phyloP scores from a whole-genome alignment of 768 basidiomycete genomes.

The Serendipita sp. region DNA sequence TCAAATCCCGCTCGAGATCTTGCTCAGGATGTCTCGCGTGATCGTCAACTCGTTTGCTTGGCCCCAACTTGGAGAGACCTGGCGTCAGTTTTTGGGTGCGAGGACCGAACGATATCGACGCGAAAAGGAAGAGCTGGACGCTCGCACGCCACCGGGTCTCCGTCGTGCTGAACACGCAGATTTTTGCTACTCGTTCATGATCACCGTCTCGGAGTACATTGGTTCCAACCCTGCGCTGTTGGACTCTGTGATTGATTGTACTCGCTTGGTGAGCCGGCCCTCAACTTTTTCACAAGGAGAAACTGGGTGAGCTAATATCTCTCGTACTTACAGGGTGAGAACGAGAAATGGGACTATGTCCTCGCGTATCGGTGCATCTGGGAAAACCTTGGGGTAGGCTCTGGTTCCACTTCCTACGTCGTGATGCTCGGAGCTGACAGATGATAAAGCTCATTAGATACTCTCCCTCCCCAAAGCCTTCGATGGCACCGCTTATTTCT shows the following conservation, averaged over 20 bases:
- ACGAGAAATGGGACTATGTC: constrained; percentile 1
- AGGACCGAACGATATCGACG: not conserved
- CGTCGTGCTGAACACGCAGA: not conserved
- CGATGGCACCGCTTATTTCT: not conserved
- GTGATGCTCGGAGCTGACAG: not conserved
- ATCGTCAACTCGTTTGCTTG: constrained; percentile 4
- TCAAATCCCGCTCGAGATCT: not conserved
- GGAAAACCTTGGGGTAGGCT: not conserved
- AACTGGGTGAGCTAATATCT: not conserved
- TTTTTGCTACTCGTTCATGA: constrained; percentile 4
- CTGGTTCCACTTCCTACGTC: not conserved
- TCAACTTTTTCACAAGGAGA: not conserved
- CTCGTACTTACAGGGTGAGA: not conserved
- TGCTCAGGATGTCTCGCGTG: not conserved
- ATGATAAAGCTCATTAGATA: not conserved
- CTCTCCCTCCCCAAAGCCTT: not conserved
- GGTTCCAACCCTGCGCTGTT: not conserved
- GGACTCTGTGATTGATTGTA: not conserved
- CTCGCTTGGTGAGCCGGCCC: not conserved
- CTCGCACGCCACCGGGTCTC: not conserved
- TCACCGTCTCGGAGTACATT: not conserved
- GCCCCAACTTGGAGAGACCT: not conserved
- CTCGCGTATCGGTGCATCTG: not conserved
- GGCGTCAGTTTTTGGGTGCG: not conserved
- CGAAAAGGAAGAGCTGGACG: not conserved